Base-by-base conservation (phyloP, 345 rosid genomes). In the Hirschfeldia incana region DNA sequence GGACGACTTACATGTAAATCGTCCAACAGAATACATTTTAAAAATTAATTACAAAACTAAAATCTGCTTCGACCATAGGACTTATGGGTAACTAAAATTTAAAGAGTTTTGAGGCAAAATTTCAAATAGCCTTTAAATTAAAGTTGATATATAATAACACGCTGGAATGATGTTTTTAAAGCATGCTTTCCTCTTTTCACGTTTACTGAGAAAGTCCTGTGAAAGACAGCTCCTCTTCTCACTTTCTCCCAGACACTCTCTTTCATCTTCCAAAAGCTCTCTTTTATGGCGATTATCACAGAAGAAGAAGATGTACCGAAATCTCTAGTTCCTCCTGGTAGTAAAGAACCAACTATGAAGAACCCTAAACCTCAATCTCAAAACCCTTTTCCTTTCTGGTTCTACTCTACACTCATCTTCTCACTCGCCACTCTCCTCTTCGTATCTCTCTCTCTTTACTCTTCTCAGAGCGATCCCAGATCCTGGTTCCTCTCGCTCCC, bases 401-500 rank as follows among this genome's bases (percentile, higher is more conserved):
- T 88, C 83, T 91, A 89, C 89, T 83, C 85, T 46, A 85, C 91
- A 8, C 60, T 92, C 34, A 44, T 74, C 4, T 87, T 88, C 51
- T 88, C 97, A 58, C 73, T 92, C 34, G 29, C 89, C 69, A 87
- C 97, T 17, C 68, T 86, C 74, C 10, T 87, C 83, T 84, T 87
- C 28, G 34, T 76, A 27, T 80, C 85, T 59, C 55, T 87, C 80
- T 83, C 89, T 29, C 82, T 88, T 53, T 77, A 83, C 76, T 77
- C 86, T 62, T 73, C 81, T 33, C 72, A 80, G 2, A 81, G 65
- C 16, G 94, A 94, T 78, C 91, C 98, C 44, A 94, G 85, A 64
- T 86, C 95, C 16, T 94, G 94, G 90, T 94, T 92, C 72, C 95
- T 94, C 72, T 81, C 94, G 37, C 89, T 94, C 12, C 88, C 94